Base-by-base conservation (phyloP, 2,329 filamentous ascomycete species). In the Cercospora sp. region DNA sequence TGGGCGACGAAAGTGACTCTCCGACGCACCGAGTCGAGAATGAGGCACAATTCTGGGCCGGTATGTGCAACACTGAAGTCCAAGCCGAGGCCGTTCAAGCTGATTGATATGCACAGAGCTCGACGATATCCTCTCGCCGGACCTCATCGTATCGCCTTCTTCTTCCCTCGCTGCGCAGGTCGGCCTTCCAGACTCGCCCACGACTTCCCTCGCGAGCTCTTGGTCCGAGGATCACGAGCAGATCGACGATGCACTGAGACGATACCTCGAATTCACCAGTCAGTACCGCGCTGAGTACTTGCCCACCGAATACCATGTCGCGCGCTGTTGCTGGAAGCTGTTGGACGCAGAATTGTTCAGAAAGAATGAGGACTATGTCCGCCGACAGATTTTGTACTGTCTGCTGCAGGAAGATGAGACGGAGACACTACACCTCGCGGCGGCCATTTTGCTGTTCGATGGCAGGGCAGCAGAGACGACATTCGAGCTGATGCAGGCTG, bases 371-470 rank as follows among this genome's bases (percentile, higher is more conserved):
- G 90, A 93, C 66, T 98, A 99, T 80, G 91, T 98, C 70, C 91
- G 94, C 70, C 91, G 88, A 55, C 95, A 98, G 82, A 93, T 99
- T 75, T 89, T 98, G 72, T 93, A 96, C 80, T 94, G 93, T 78
- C 84, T 99, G 63, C 82, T 97, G 63, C 87, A 89, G 82, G 95
- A 98, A 81, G 94, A 97, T 75, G 92, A 96, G 72, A 81, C 87
- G 18, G 87, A 88, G 36, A 88, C 89, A n/a, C 84, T 99, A 58
- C 91, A 96, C 79, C 85, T 93, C 68, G 92, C 96, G 68, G 87
- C 90, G 26, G 93, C 90, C 69, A 90, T 97, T 75, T 86, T 99
- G 36, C 87, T 98, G 23, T 90, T 94, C 75, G 94, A 98, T 79
- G 95, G 94, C 53, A 90, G 90, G 68, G 83, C 86, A 53, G 87